Percentiles rank a stretch among this genome's conserved stretches.
Evolutionary conservation across 768 basidiomycete species (phyloP).

Genomic region (Russula brevipes): DNA sequence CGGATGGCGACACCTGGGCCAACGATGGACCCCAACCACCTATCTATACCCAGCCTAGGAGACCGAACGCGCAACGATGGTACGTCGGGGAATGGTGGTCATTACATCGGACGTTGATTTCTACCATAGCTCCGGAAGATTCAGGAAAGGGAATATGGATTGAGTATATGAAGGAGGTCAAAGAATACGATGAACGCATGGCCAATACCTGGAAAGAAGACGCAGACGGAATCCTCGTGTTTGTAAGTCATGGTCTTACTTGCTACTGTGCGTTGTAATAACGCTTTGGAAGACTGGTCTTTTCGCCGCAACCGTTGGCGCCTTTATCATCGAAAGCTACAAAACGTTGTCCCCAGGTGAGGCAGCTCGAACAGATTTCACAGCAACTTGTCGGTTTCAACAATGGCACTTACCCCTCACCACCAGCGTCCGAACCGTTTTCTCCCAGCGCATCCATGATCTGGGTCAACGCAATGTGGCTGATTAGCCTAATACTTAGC

Average conservation of each 20-base stretch:
- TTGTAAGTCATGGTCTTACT: not conserved
- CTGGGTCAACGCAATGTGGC: constrained; percentile 18
- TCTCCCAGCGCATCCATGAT: not conserved
- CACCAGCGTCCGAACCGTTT: not conserved
- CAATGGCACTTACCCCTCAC: not conserved
- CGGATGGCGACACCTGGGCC: no score
- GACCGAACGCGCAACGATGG: no score
- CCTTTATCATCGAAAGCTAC: not conserved
- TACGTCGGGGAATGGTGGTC: no score
- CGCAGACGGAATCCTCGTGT: not conserved
- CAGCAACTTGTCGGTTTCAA: constrained; percentile 4
- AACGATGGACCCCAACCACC: no score
- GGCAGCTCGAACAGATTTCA: no score
- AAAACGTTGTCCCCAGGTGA: no score
- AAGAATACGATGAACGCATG: not conserved
- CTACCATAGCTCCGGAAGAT: not conserved
- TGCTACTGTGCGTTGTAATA: not conserved
- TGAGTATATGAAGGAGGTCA: not conserved
- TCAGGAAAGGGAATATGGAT: not conserved
- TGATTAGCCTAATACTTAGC: constrained; percentile 15
- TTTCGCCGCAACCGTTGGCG: not conserved
- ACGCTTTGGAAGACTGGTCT: not conserved
- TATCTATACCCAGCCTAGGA: no score
- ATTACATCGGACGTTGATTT: no score
- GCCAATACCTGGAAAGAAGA: not conserved